Evolutionary conservation across 1,139 yeast species (phyloP).

Genomic region (Yamadazyma epiphylla): DNA sequence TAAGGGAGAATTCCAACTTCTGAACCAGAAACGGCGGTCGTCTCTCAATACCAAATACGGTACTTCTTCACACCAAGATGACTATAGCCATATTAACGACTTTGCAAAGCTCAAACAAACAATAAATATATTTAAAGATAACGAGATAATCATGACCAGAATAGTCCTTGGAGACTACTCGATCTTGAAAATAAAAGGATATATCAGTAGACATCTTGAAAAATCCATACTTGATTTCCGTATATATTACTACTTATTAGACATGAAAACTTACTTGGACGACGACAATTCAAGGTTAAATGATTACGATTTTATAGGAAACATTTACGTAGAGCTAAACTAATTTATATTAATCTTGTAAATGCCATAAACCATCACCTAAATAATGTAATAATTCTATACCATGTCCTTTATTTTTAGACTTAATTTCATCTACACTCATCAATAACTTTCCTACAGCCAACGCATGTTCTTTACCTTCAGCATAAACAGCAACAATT

Average conservation of each 20-base stretch:
- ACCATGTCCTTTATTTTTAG: constrained; percentile 84
- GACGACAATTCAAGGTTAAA: constrained; percentile 37
- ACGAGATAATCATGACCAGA: constrained; percentile 9
- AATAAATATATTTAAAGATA: constrained; percentile 9
- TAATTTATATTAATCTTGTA: constrained; percentile 24
- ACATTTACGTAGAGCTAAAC: constrained; percentile 3
- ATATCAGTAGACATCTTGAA: constrained; percentile 12
- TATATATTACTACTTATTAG: constrained; percentile 16
- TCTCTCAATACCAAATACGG: background rate
- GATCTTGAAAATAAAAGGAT: constrained; percentile 27
- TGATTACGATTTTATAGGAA: constrained; percentile 23
- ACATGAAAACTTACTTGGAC: constrained; percentile 15
- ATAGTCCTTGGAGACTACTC: constrained; percentile 21
- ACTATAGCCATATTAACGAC: constrained; percentile 4
- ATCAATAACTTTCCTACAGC: constrained; percentile 84
- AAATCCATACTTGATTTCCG: constrained; percentile 16
- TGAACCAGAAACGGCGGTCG: constrained; percentile 20
- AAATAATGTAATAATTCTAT: constrained; percentile 79
- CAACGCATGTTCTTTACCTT: constrained; percentile 86
- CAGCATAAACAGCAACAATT: constrained; percentile 82
- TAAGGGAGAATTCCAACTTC: constrained; percentile 22
- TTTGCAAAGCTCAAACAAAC: constrained; percentile 10
- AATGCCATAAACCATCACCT: constrained; percentile 87
- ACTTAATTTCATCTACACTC: constrained; percentile 88
- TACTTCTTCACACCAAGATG: background rate